These are phyloP conservation scores for Fusarium veterinarium DNA, from an alignment of 2,329 filamentous ascomycete genomes.

Conservation along the genomic window DNA sequence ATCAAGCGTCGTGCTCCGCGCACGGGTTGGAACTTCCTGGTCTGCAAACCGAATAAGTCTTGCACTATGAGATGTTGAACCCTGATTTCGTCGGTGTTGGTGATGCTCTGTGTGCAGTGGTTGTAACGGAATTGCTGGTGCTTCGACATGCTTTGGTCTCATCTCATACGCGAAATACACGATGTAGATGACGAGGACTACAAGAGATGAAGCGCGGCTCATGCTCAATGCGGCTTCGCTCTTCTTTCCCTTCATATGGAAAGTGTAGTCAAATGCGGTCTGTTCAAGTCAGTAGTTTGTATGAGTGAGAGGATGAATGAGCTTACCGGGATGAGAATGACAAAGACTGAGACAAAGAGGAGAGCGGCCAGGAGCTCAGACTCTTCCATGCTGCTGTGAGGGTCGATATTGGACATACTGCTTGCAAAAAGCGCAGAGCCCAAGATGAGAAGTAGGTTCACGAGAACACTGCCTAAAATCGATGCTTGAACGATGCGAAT, in stretches of 20 bases:
- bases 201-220: slow-evolving; percentile 81
- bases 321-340: slow-evolving; percentile 53
- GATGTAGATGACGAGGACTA: slow-evolving; percentile 77
- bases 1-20: slow-evolving; percentile 34
- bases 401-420: slow-evolving; percentile 75
- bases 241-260: slow-evolving; percentile 66
- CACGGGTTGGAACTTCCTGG: slow-evolving; percentile 22
- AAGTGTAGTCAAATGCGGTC: slow-evolving; percentile 61
- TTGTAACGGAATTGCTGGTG: slow-evolving; percentile 76
- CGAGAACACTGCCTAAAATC: slow-evolving; percentile 79
- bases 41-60: slow-evolving; percentile 50
- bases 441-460: slow-evolving; percentile 79
- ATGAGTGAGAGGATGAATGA: fast-evolving
- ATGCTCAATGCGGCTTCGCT: slow-evolving; percentile 74
- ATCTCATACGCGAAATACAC: slow-evolving; percentile 83
- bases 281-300: slow-evolving; percentile 10
- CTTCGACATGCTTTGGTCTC: slow-evolving; percentile 71
- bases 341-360: slow-evolving; percentile 54
- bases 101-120: slow-evolving; percentile 59
- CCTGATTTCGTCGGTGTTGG: slow-evolving; percentile 17
- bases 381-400: slow-evolving; percentile 54
- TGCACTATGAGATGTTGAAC: slow-evolving; percentile 15
- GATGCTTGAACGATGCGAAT: slow-evolving; percentile 82
- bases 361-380: slow-evolving; percentile 52
- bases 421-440: slow-evolving; percentile 80